Conservation (phyloP, 2,329 filamentous ascomycete species). For the Thelonectria olida region DNA sequence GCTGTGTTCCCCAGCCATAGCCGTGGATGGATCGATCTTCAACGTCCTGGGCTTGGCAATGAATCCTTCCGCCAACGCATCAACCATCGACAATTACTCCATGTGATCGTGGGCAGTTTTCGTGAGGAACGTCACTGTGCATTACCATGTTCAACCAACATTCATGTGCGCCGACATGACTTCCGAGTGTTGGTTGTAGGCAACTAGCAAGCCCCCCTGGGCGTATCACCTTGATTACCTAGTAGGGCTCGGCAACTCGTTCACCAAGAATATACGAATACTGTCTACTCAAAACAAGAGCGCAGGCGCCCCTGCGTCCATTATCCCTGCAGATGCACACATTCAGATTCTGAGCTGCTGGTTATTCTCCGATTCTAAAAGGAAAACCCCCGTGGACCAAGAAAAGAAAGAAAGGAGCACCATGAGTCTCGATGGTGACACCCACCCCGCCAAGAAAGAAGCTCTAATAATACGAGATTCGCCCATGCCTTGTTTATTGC, state of each 20-base stretch:
- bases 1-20: neutral
- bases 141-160: neutral
- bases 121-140: conserved; percentile 7
- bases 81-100: neutral
- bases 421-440: neutral
- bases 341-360: neutral
- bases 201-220: neutral
- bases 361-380: conserved; percentile 21
- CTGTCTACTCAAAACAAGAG: conserved; percentile 1
- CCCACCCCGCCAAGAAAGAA: neutral
- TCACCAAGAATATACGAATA: conserved; percentile 5
- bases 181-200: neutral
- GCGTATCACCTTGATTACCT: conserved; percentile 13
- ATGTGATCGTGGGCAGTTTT: conserved; percentile 3
- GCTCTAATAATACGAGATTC: neutral
- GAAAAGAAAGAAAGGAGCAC: neutral
- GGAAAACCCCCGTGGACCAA: neutral
- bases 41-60: conserved; percentile 11
- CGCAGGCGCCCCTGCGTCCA: neutral
- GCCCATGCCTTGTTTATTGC: neutral
- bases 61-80: conserved; percentile 18
- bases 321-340: conserved; percentile 14
- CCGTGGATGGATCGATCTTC: conserved; percentile 10
- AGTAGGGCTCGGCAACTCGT: conserved; percentile 1
- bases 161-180: neutral